Percentiles rank a stretch among this genome's conserved stretches.
Evolutionary conservation across 257 asterid genomes (phyloP).

Genomic region (Forsythia viridissima): DNA sequence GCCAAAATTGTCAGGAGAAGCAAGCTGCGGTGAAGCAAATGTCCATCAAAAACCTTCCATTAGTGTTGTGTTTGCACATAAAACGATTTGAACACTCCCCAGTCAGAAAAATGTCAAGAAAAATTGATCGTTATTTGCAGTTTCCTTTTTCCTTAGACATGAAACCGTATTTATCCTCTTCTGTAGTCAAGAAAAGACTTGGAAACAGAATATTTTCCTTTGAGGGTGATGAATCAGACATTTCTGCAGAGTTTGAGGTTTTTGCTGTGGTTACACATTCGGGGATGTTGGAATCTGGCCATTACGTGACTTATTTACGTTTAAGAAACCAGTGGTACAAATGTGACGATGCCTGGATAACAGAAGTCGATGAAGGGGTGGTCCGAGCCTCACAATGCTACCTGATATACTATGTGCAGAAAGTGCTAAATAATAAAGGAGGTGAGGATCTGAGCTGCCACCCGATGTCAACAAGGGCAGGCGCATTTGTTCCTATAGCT

Average conservation of each 20-base stretch:
- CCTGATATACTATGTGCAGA: slow-evolving; percentile 63
- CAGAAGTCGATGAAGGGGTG: slow-evolving; percentile 64
- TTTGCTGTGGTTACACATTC: slow-evolving; percentile 81
- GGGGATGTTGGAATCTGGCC: slow-evolving; percentile 77
- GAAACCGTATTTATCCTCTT: slow-evolving; percentile 68
- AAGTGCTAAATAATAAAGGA: slow-evolving; percentile 45
- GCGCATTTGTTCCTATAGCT: slow-evolving; percentile 64
- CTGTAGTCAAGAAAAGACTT: slow-evolving; percentile 52
- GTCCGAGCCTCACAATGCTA: slow-evolving; percentile 70
- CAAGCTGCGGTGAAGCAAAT: slow-evolving; percentile 65
- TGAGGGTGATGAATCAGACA: slow-evolving; percentile 53
- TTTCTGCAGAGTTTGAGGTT: slow-evolving; percentile 60
- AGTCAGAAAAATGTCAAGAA: slow-evolving; percentile 55
- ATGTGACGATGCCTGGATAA: slow-evolving; percentile 81
- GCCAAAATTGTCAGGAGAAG: slow-evolving; percentile 60
- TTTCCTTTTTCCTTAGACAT: slow-evolving; percentile 73
- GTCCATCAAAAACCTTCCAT: slow-evolving; percentile 69
- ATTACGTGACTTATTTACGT: slow-evolving; percentile 64
- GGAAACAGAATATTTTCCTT: slow-evolving; percentile 57
- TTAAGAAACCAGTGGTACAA: slow-evolving; percentile 67
- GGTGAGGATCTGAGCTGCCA: slow-evolving; percentile 65
- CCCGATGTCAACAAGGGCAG: slow-evolving; percentile 45
- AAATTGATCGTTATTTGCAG: slow-evolving; percentile 67
- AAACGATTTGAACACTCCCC: slow-evolving; percentile 73
- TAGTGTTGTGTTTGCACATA: slow-evolving; percentile 65